Percentiles rank a stretch among this genome's conserved stretches.
These are phyloP conservation scores for Chaetomium globosum DNA, from an alignment of 2,329 filamentous ascomycete genomes.

Conservation along the genomic window DNA sequence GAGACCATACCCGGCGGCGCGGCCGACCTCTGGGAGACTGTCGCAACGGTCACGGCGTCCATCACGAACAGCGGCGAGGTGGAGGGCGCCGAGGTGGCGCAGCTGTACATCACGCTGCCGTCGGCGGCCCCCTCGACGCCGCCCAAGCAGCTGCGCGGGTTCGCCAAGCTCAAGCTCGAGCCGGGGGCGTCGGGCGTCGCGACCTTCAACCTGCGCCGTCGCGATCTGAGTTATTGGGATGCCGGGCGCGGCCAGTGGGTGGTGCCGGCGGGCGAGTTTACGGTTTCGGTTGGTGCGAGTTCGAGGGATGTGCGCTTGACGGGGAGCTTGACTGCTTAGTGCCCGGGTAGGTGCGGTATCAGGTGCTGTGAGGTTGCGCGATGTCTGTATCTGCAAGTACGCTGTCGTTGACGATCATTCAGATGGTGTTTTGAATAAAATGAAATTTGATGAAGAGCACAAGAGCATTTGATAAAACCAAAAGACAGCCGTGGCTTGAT, in stretches of 20 bases:
- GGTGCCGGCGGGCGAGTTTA: constrained; percentile 50
- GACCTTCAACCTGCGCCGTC: constrained; percentile 56
- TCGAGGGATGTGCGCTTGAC: constrained; percentile 50
- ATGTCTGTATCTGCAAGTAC: no score
- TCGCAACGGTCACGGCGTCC: constrained; percentile 57
- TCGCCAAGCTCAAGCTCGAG: constrained; percentile 59
- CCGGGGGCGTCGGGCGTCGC: constrained; percentile 52
- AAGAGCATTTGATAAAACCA: no score
- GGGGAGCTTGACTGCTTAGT: constrained; percentile 38
- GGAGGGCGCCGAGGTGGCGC: constrained; percentile 66
- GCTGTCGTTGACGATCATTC: neutral
- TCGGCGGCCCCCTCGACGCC: constrained; percentile 46
- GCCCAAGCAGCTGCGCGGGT: constrained; percentile 60
- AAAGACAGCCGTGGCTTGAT: no score
- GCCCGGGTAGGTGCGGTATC: no score
- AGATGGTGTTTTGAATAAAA: neutral
- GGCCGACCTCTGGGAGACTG: constrained; percentile 50
- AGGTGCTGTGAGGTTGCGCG: neutral
- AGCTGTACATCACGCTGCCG: constrained; percentile 58
- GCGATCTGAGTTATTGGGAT: constrained; percentile 69
- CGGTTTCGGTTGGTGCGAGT: constrained; percentile 49
- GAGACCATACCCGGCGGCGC: constrained; percentile 48
- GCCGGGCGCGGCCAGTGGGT: constrained; percentile 62
- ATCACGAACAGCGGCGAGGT: constrained; percentile 67
- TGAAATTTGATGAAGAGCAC: neutral